phyloP scores from a whole-genome alignment of 164 flowering plant species.

The Santalum album region DNA sequence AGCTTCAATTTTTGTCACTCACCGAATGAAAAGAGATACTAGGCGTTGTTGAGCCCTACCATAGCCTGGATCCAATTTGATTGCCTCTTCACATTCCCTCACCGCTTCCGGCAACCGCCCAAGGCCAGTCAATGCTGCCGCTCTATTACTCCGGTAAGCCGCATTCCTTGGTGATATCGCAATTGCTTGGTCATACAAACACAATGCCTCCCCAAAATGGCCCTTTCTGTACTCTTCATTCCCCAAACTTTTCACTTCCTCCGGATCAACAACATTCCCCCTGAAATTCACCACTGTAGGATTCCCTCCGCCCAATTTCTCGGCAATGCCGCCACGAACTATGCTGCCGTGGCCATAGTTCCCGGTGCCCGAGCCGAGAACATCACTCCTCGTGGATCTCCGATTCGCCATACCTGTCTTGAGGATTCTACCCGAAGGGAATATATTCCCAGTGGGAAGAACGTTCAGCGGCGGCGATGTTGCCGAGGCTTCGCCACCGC shows the following conservation, averaged over 20 bases:
- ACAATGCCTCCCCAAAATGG: conserved; percentile 24
- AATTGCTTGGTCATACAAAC: conserved; percentile 26
- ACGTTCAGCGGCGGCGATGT: conserved; percentile 34
- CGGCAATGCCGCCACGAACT: conserved; percentile 25
- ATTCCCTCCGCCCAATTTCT: neutral
- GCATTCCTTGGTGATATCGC: conserved; percentile 25
- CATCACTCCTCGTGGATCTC: conserved; percentile 18
- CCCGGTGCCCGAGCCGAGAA: conserved; percentile 32
- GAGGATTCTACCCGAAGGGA: conserved; percentile 40
- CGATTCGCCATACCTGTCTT: conserved; percentile 36
- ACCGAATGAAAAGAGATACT: conserved; percentile 28
- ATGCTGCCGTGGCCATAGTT: conserved; percentile 43
- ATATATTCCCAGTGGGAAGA: conserved; percentile 52
- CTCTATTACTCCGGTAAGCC: conserved; percentile 28
- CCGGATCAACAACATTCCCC: conserved; percentile 18
- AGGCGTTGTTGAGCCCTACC: conserved; percentile 30
- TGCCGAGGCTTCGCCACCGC: conserved; percentile 14
- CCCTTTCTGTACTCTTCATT: conserved; percentile 30
- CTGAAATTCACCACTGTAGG: neutral
- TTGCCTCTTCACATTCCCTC: conserved; percentile 34
- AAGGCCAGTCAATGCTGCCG: conserved; percentile 30
- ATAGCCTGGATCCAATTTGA: conserved; percentile 31
- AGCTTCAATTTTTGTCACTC: neutral
- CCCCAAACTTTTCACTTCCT: conserved; percentile 29
- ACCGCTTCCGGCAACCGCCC: conserved; percentile 32